These are phyloP conservation scores for Alternaria postmessia DNA, from an alignment of 2,329 filamentous ascomycete species.

Conservation along the genomic window DNA sequence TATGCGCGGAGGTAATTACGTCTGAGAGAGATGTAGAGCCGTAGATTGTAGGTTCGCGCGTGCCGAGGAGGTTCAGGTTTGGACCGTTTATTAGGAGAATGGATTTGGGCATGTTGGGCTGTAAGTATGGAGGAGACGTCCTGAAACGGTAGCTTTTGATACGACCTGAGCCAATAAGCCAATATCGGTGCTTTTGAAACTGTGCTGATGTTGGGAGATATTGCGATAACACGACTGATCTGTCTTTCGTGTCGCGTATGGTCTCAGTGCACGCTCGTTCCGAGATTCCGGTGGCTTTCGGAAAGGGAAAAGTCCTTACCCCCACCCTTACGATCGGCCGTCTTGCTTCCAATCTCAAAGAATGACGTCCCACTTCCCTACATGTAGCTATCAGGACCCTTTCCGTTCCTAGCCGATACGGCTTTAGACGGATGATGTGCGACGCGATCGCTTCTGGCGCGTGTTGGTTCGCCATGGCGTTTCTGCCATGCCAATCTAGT, in stretches of 20 bases:
- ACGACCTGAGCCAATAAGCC: background rate
- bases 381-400: background rate
- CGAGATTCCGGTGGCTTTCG: conserved; percentile 12
- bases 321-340: conserved; percentile 8
- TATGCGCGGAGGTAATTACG: conserved; percentile 60
- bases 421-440: conserved; percentile 7
- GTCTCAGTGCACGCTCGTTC: background rate
- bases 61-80: conserved; percentile 82
- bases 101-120: conserved; percentile 45
- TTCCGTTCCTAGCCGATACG: conserved; percentile 15
- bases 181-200: background rate
- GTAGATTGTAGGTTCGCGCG: conserved; percentile 76
- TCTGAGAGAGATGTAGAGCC: conserved; percentile 73
- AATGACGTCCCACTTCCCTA: background rate
- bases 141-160: background rate
- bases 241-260: background rate
- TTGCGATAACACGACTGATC: background rate
- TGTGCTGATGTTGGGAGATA: background rate
- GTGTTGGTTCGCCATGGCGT: background rate
- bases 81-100: conserved; percentile 83
- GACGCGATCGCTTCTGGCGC: background rate
- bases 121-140: background rate
- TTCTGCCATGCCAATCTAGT: background rate
- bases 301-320: conserved; percentile 22
- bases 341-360: background rate